Conservation (phyloP, 129 eudicot genomes). For the Solidago caesia region DNA sequence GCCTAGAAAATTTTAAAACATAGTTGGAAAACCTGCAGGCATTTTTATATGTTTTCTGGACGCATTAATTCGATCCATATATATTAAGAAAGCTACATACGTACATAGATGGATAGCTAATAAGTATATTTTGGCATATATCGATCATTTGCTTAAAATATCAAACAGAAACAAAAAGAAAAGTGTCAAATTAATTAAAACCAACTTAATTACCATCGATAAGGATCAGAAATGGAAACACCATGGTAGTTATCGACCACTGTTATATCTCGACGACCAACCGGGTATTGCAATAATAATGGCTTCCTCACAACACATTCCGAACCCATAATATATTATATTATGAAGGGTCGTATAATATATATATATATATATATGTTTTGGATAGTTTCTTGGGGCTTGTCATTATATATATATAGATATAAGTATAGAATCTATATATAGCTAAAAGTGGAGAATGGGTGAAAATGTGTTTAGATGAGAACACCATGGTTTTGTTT, state of each 20-base stretch:
- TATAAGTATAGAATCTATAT: not conserved
- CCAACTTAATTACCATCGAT: conserved; percentile 71
- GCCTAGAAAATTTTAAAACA: too few relatives aligned
- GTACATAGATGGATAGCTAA: too few relatives aligned
- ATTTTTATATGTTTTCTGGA: too few relatives aligned
- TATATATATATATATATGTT: not conserved
- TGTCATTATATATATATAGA: conserved; percentile 4
- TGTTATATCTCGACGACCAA: conserved; percentile 63
- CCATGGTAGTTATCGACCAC: conserved; percentile 82
- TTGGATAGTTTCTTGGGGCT: not conserved
- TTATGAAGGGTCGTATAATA: too few relatives aligned
- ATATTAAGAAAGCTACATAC: too few relatives aligned
- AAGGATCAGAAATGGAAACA: conserved; percentile 68
- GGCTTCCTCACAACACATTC: conserved; percentile 34
- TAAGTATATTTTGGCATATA: too few relatives aligned
- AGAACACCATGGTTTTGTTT: conserved; percentile 29
- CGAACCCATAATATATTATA: conserved; percentile 57
- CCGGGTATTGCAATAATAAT: conserved; percentile 55
- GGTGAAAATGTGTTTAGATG: conserved; percentile 32
- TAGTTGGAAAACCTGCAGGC: too few relatives aligned
- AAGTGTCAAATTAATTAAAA: not conserved
- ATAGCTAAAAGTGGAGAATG: conserved; percentile 16
- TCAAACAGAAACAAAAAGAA: not conserved
- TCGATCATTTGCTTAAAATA: too few relatives aligned
- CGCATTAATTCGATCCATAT: too few relatives aligned